A percentile compares a stretch with the other conserved stretches of the same genome.
Conservation (phyloP, 164 flowering plant genomes). For the Buxus sempervirens region DNA sequence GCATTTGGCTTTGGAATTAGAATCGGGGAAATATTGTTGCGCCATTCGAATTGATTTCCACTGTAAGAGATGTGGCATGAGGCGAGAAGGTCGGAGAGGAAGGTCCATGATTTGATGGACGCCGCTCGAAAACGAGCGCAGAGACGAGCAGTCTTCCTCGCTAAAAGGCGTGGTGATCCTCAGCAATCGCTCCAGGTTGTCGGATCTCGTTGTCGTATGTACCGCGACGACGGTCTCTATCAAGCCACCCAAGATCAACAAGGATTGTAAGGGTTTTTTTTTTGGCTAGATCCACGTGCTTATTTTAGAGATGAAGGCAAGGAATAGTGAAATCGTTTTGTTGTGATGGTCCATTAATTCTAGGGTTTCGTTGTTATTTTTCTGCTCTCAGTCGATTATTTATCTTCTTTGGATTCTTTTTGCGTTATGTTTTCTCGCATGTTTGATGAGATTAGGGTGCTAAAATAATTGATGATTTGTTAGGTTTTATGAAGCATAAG, state of each 20-base stretch:
- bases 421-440: neutral
- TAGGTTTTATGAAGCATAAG: neutral
- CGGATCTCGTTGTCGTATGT: conserved; percentile 66
- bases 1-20: conserved; percentile 12
- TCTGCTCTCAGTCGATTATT: neutral
- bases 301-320: neutral
- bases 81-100: conserved; percentile 90
- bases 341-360: neutral
- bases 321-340: neutral
- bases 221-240: conserved; percentile 90
- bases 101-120: conserved; percentile 98
- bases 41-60: neutral
- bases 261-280: conserved; percentile 56
- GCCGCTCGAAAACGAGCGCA: conserved; percentile 98
- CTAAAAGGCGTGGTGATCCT: conserved; percentile 92
- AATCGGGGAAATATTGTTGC: neutral
- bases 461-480: neutral
- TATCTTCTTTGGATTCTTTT: neutral
- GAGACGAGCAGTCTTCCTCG: conserved; percentile 78
- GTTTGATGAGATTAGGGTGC: neutral
- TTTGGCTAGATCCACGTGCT: neutral
- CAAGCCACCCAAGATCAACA: conserved; percentile 90
- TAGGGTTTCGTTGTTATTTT: neutral
- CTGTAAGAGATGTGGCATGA: conserved; percentile 88
- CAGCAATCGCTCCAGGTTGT: conserved; percentile 66